Evolutionary conservation across 139 green algal species (phyloP), one percentile per base, ranked within the genome.

Genomic region (Haematococcus sp.): DNA sequence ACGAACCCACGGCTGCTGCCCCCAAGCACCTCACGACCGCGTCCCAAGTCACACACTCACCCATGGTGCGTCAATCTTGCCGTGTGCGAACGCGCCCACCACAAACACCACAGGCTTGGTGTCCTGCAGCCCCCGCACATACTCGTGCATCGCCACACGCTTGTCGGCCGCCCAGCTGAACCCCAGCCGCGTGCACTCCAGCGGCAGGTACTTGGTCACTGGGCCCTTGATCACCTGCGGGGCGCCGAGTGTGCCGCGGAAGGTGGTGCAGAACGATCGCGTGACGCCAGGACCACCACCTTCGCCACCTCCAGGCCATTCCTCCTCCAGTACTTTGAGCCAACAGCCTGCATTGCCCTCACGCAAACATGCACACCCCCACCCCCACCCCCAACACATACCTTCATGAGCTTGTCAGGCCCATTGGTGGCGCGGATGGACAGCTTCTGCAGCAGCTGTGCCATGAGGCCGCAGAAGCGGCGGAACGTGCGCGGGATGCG

Each of bases 381-480:
- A n/a, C n/a, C n/a, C n/a, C n/a, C n/a, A n/a, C n/a, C n/a, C n/a
- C n/a, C n/a, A n/a, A n/a, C n/a, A n/a, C n/a, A n/a, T n/a, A n/a
- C 94, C 77, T 93, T 93, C 31, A 99, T 82, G 16, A 99, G 88
- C 76, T 97, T 98, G 73, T 98, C 93, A 16, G 94, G 90, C 1
- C 95, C 94, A 75, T 98, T 98, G 34, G 89, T 93, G 11, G 96
- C 87, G 0, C 95, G 83, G 35, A 99, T 97, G 85, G 84, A 94
- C 34, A 99, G 88, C 86, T 98, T 98, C 83, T 99, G 94, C 73
- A 99, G 90, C 76, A 99, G 88, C 86, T 99, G 96, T 70, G 90
- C 88, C 86, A 98, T 93, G 22, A 99, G 87, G 33, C 95, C 95
- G 55, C 86, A 93, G 83, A 99, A 99, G 28, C 95, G 88, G 61